These are phyloP conservation scores for Hypoxylon subgilvum DNA, from an alignment of 495 filamentous ascomycete genomes.

Conservation along the genomic window DNA sequence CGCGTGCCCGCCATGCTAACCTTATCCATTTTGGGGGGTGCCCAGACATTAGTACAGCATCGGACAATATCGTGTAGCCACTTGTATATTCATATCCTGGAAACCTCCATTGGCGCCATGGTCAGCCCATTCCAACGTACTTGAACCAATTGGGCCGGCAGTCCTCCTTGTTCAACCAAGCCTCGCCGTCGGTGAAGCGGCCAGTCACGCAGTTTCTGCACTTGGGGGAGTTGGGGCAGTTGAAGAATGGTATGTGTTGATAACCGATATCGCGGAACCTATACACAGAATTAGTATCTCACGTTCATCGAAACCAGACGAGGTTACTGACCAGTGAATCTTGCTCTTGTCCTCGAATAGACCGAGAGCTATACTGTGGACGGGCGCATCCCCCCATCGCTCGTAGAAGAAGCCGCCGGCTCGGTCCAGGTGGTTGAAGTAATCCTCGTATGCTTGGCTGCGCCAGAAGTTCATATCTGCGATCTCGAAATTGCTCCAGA, in stretches of 20 bases:
- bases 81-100: conserved; percentile 27
- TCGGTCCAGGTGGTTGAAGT: conserved; percentile 94
- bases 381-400: conserved; percentile 97
- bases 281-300: conserved; percentile 14
- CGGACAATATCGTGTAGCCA: conserved; percentile 28
- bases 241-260: conserved; percentile 97
- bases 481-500: conserved; percentile 99
- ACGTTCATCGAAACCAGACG: conserved; percentile 14
- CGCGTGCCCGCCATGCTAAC: conserved; percentile 33
- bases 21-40: conserved; percentile 31
- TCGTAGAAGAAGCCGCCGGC: conserved; percentile 99
- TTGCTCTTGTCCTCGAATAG: conserved; percentile 88
- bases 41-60: conserved; percentile 37
- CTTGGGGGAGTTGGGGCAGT: conserved; percentile 95
- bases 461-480: conserved; percentile 95
- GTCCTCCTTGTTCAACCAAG: conserved; percentile 85
- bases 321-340: conserved; percentile 84
- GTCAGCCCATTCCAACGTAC: conserved; percentile 79
- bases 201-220: conserved; percentile 88
- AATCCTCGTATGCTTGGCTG: conserved; percentile 87
- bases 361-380: conserved; percentile 93
- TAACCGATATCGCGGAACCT: conserved; percentile 99
- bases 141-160: conserved; percentile 98
- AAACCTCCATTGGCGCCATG: background rate
- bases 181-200: conserved; percentile 84